Evolutionary conservation across 345 rosid species (phyloP).

Genomic region (Eucalyptus tenuipes): DNA sequence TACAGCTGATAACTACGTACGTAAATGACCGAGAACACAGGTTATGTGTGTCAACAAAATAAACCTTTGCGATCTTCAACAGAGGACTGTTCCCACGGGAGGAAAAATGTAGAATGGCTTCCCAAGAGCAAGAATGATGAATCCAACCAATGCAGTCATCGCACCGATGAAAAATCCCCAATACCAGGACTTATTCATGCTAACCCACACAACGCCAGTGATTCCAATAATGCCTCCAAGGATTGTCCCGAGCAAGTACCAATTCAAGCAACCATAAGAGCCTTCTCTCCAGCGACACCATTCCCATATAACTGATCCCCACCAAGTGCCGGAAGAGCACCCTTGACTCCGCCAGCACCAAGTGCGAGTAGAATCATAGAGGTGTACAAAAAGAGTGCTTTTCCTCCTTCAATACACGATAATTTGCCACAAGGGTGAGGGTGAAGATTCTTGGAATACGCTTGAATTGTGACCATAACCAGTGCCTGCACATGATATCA

Average conservation of each 20-base stretch:
- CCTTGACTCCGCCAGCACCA: background rate
- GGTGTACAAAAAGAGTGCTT: background rate
- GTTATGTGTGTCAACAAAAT: background rate
- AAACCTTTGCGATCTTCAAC: background rate
- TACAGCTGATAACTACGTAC: background rate
- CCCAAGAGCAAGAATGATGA: background rate
- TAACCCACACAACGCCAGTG: background rate
- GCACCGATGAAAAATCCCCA: background rate
- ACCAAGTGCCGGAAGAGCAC: background rate
- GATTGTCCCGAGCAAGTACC: background rate
- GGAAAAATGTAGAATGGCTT: background rate
- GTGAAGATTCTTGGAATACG: background rate
- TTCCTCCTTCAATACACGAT: background rate
- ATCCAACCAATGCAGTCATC: background rate
- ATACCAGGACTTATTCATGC: background rate
- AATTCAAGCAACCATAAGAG: background rate
- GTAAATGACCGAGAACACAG: background rate
- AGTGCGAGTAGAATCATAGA: background rate
- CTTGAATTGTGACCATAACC: conserved; percentile 9
- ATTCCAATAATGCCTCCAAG: background rate
- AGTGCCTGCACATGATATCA: background rate
- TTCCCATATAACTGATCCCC: conserved; percentile 7
- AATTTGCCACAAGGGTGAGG: background rate
- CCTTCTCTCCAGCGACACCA: background rate
- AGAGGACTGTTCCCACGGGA: background rate